Evolutionary conservation across 306 rosid species (phyloP), one percentile per base, ranked within the genome.

Genomic region (Castanea crenata): DNA sequence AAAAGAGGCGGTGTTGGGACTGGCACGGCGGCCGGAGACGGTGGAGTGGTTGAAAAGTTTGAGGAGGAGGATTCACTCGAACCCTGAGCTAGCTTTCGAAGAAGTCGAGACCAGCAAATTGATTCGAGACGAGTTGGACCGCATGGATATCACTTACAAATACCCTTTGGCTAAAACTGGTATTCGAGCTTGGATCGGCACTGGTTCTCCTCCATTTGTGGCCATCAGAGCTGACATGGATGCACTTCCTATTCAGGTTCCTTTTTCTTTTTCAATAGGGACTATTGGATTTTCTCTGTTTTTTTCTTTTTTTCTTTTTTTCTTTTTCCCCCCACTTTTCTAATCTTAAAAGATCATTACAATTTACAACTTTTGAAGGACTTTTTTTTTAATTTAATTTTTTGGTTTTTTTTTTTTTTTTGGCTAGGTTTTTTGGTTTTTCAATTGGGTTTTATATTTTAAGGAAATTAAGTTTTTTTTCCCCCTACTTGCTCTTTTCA

Each of bases 141-240:
- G 87, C 85, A 67, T 92, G 97, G 90, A 84, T 69, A 84, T 92
- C 69, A 86, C 82, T 31, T 94, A 94, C 67, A 80, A 88, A 59
- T 86, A 74, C 29, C 95, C 95, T 4, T 73, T 92, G 13, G 98
- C 97, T 0, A 88, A 83, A 67, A 94, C 98, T 78, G 98, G 98
- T 25, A 82, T 94, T 49, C 86, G 97, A 16, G 98, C 93, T 56
- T 90, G 82, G 95, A 89, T 94, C 86, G 98, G 98, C 1, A 91
- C 97, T n/a, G 97, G 97, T 0, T 84, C 90, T 8, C 94, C 97
- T 8, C 99, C 99, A 58, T 92, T 90, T 81, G 97, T 94, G 49
- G 97, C 97, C 9, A 74, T 94, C 80, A 85, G 99, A 82, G 99
- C 99, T 61, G 99, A 94, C 89, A 92, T 94, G 99, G 99, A 94